Evolutionary conservation across 2,329 filamentous ascomycete species (phyloP).

Genomic region (Botrytis squamosa): DNA sequence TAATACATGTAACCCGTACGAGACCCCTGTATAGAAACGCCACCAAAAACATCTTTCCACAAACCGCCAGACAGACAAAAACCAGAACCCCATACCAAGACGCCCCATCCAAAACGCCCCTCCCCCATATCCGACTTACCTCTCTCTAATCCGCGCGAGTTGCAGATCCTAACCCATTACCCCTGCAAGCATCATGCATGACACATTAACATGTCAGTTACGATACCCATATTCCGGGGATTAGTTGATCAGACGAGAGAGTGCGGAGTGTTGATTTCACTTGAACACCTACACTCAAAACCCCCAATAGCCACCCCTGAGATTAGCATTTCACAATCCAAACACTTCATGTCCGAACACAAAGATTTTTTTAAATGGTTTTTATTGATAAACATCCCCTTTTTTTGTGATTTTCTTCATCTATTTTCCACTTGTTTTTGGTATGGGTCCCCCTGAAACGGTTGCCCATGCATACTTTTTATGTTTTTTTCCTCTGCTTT

Average conservation of each 20-base stretch:
- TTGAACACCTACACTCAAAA: not conserved
- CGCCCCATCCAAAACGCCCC: not conserved
- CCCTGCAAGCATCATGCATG: not conserved
- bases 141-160: not conserved
- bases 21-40: not conserved
- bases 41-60: not conserved
- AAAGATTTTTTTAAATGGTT: not conserved
- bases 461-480: not conserved
- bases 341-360: not conserved
- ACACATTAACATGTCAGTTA: not conserved
- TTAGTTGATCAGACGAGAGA: not conserved
- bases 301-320: not conserved
- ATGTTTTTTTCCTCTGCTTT: not conserved
- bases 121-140: not conserved
- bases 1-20: not conserved
- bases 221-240: not conserved
- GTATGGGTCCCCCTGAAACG: not conserved
- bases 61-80: not conserved
- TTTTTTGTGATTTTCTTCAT: conserved; percentile 3
- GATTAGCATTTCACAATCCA: not conserved
- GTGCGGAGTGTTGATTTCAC: not conserved
- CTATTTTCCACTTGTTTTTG: not conserved
- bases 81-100: not conserved
- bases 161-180: not conserved
- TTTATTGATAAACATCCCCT: not conserved